Percentiles rank a stretch among this genome's conserved stretches.
Conservation (phyloP, 139 green algal genomes). For the Chlorella sp. region DNA sequence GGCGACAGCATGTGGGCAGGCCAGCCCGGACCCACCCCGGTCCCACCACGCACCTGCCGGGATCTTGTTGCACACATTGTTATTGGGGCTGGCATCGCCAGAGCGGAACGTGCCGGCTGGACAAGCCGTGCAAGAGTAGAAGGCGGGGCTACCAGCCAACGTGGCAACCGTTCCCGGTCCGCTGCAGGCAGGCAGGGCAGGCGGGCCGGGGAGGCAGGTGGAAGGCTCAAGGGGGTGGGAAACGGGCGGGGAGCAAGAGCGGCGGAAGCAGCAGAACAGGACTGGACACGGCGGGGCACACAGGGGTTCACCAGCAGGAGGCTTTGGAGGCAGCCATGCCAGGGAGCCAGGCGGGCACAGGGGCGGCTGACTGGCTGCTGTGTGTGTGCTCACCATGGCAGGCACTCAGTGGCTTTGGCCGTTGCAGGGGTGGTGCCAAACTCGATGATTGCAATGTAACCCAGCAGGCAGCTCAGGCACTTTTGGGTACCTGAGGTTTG, state of each 20-base stretch:
- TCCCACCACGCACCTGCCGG: neutral
- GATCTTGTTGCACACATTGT: neutral
- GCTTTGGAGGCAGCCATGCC: too few species aligned
- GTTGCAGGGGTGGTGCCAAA: neutral
- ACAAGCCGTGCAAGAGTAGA: neutral
- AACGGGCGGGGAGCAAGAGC: too few species aligned
- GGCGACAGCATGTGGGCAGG: too few species aligned
- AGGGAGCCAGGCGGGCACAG: too few species aligned
- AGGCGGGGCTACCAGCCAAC: too few species aligned
- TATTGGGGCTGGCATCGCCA: neutral
- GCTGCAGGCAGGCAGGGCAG: neutral
- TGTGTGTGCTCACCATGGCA: neutral
- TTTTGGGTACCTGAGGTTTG: neutral
- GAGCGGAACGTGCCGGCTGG: neutral
- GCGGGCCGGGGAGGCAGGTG: neutral
- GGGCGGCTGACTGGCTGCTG: too few species aligned
- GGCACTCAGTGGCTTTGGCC: neutral
- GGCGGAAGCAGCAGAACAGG: too few species aligned
- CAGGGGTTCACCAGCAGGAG: too few species aligned
- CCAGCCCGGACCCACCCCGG: too few species aligned
- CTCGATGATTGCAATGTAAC: neutral
- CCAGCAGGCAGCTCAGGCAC: neutral
- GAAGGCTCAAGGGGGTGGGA: neutral
- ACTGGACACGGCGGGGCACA: too few species aligned
- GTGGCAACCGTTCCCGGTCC: too few species aligned